Conservation (phyloP, 805 yeast species). For the Saccharomycopsis sp. region DNA sequence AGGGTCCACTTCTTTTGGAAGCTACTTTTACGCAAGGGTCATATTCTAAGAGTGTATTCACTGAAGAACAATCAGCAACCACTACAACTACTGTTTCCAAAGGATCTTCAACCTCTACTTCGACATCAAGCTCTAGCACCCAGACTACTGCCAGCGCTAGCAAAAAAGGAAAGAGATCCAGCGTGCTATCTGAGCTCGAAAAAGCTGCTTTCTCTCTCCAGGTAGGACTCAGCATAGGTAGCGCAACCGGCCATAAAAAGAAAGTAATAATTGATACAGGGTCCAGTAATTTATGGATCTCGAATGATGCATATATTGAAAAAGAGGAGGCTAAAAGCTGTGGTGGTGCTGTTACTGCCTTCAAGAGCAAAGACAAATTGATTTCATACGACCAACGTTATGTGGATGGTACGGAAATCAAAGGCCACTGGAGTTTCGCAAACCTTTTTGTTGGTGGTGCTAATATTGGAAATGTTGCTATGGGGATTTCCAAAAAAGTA, state of each 20-base stretch:
- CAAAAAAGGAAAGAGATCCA: background rate
- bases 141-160: background rate
- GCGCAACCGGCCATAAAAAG: background rate
- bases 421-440: background rate
- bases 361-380: background rate
- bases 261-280: background rate
- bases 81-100: background rate
- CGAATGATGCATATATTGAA: background rate
- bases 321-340: background rate
- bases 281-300: background rate
- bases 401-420: background rate
- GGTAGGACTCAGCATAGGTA: background rate
- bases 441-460: background rate
- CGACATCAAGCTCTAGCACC: background rate
- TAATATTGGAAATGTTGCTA: background rate
- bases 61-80: background rate
- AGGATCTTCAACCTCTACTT: background rate
- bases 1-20: background rate
- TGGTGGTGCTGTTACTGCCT: background rate
- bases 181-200: background rate
- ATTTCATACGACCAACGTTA: background rate
- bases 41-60: background rate
- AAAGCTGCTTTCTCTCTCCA: background rate
- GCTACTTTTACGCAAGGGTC: background rate
- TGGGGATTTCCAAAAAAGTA: background rate